These are phyloP conservation scores for Mycena galopus DNA, from an alignment of 768 basidiomycete genomes.

Conservation along the genomic window DNA sequence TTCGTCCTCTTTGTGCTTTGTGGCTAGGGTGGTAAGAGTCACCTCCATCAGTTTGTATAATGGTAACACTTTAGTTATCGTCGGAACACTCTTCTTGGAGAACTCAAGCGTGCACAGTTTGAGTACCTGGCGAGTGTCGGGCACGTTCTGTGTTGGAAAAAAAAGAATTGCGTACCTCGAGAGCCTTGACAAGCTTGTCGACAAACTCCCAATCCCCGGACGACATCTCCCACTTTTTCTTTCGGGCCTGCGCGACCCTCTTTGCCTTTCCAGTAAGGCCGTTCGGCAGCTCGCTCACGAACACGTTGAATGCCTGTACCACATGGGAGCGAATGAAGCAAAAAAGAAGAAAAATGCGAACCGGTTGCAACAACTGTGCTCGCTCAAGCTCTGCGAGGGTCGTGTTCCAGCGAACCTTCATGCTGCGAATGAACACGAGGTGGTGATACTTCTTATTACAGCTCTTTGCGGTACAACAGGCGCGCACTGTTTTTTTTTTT, in stretches of 20 bases:
- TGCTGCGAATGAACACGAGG: conserved; percentile 28
- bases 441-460: conserved; percentile 13
- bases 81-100: conserved; percentile 30
- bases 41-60: no score
- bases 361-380: no score
- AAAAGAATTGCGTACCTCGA: no score
- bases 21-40: no score
- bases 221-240: no score
- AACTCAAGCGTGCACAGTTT: conserved; percentile 26
- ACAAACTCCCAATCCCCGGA: no score
- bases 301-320: conserved; percentile 24
- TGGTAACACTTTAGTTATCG: conserved; percentile 27
- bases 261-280: conserved; percentile 16
- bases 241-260: conserved; percentile 5
- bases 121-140: conserved; percentile 10
- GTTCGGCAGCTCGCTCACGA: conserved; percentile 12
- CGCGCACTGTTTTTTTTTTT: no score
- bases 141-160: no score
- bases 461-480: no score
- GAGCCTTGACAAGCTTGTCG: no score
- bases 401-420: conserved; percentile 34
- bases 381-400: conserved; percentile 20
- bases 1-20: no score
- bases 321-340: background rate
- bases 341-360: background rate